A percentile compares a stretch with the other conserved stretches of the same genome.
These are phyloP conservation scores for Pseudogymnoascus sp. DNA, from an alignment of 2,329 filamentous ascomycete genomes.

Conservation along the genomic window DNA sequence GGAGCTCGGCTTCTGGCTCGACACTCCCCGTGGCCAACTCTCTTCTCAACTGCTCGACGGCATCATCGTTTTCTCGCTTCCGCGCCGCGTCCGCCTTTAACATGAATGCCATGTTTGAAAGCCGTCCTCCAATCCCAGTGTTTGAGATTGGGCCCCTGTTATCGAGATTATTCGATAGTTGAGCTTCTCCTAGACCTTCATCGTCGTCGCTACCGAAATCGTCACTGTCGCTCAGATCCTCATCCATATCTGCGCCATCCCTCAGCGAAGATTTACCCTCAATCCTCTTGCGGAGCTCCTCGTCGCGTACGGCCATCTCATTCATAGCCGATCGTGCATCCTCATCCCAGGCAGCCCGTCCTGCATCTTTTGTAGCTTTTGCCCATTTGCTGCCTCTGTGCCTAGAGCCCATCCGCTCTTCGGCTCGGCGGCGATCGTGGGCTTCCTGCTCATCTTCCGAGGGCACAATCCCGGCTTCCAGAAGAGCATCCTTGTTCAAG, in stretches of 20 bases:
- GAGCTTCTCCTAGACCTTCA: conserved; percentile 40
- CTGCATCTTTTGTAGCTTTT: conserved; percentile 57
- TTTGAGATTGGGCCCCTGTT: neutral
- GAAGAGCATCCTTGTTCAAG: conserved; percentile 48
- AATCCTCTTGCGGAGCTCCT: conserved; percentile 58
- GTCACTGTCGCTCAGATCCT: conserved; percentile 50
- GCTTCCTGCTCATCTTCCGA: conserved; percentile 58
- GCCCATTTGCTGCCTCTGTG: conserved; percentile 67
- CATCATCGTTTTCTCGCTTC: conserved; percentile 73
- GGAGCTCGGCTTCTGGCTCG: conserved; percentile 45
- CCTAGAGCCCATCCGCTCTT: conserved; percentile 62
- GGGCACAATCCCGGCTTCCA: conserved; percentile 50
- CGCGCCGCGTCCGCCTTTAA: conserved; percentile 72
- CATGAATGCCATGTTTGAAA: conserved; percentile 93
- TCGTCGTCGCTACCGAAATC: conserved; percentile 44
- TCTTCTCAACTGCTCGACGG: conserved; percentile 59
- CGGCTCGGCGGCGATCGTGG: conserved; percentile 55
- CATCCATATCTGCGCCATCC: conserved; percentile 38
- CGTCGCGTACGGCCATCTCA: conserved; percentile 58
- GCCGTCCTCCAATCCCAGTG: conserved; percentile 48
- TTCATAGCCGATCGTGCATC: conserved; percentile 56
- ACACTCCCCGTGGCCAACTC: conserved; percentile 60
- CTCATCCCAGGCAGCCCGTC: conserved; percentile 60
- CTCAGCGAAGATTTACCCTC: conserved; percentile 50
- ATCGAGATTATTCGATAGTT: conserved; percentile 43